A percentile compares a stretch with the other conserved stretches of the same genome.
Evolutionary conservation across 202 grass and related monocot genomes (phyloP).

Genomic region (Panicum hallii): DNA sequence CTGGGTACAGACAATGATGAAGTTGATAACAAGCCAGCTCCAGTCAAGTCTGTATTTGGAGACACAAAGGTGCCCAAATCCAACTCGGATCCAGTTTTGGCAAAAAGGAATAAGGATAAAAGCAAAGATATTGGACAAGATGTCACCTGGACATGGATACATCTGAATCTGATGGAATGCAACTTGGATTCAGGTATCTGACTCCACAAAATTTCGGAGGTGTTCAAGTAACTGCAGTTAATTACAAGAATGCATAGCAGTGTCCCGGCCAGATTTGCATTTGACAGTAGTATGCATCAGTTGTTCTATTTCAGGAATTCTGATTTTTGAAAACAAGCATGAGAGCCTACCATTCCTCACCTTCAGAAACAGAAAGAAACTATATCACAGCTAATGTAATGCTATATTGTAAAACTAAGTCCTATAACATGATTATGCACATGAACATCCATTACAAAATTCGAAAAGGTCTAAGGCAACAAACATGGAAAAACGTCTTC

Average conservation of each 20-base stretch:
- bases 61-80: background rate
- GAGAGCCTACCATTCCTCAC: background rate
- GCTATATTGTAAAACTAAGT: conserved; percentile 13
- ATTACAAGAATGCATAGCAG: background rate
- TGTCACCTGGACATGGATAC: background rate
- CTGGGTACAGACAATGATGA: background rate
- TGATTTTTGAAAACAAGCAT: background rate
- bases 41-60: background rate
- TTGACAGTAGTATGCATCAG: background rate
- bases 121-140: background rate
- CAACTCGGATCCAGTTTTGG: background rate
- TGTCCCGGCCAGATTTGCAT: background rate
- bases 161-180: too few relatives aligned
- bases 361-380: conserved; percentile 8
- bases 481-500: conserved; percentile 9
- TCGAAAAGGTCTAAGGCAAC: background rate
- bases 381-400: background rate
- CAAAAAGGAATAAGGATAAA: background rate
- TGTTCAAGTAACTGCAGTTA: background rate
- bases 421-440: conserved; percentile 9
- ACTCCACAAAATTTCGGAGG: background rate
- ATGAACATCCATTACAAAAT: conserved; percentile 19
- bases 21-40: background rate
- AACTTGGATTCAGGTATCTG: background rate
- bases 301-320: conserved; percentile 26